Evolutionary conservation across 805 yeast species (phyloP).

Genomic region (Hanseniaspora lachancei): DNA sequence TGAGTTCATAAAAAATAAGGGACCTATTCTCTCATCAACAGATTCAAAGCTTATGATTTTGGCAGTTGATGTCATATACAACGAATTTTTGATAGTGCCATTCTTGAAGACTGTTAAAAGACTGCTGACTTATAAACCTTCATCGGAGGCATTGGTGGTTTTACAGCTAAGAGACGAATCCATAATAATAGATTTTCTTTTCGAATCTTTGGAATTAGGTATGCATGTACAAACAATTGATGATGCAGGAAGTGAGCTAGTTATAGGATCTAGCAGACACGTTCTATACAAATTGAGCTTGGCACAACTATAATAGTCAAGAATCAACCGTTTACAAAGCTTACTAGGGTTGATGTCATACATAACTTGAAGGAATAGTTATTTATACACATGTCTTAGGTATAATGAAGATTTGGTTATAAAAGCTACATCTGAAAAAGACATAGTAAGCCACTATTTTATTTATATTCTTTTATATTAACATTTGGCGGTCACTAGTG

Average conservation of each 20-base stretch:
- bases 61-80: conserved; percentile 29
- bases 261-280: background rate
- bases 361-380: no score
- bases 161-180: conserved; percentile 26
- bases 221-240: conserved; percentile 16
- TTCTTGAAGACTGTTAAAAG: conserved; percentile 19
- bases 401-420: no score
- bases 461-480: no score
- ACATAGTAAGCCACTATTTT: no score
- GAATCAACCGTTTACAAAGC: no score
- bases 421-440: no score
- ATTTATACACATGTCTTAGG: no score
- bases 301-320: no score
- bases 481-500: no score
- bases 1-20: background rate
- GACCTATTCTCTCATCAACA: background rate
- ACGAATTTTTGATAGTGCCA: conserved; percentile 25
- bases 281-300: background rate
- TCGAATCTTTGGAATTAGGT: conserved; percentile 18
- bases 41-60: conserved; percentile 17
- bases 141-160: conserved; percentile 20
- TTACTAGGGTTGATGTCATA: no score
- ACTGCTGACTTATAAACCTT: background rate
- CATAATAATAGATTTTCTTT: conserved; percentile 21
- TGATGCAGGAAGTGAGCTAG: conserved; percentile 8